Percentiles rank a stretch among this genome's conserved stretches.
phyloP scores from a whole-genome alignment of 2,329 filamentous ascomycete genomes.

The Ceratocystis smalleyi region DNA sequence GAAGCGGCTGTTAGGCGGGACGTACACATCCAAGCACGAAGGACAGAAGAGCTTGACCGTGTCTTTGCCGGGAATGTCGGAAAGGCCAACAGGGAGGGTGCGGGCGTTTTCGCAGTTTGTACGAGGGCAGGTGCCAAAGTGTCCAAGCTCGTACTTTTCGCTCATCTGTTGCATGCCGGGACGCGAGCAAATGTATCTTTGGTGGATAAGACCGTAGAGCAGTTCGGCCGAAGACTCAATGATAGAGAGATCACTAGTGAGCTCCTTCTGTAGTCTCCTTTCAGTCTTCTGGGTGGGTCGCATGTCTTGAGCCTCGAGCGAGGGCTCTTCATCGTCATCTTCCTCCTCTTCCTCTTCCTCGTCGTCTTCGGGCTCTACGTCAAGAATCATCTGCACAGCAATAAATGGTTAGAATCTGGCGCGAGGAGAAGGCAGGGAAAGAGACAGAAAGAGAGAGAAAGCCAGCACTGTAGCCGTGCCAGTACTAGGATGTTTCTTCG shows the following conservation, averaged over 20 bases:
- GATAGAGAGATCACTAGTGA: conserved; percentile 82
- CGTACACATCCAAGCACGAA: conserved; percentile 91
- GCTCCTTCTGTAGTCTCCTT: conserved; percentile 63
- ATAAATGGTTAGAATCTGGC: conserved; percentile 18
- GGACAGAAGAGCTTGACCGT: conserved; percentile 98
- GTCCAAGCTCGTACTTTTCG: conserved; percentile 93
- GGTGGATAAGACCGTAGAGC: conserved; percentile 94
- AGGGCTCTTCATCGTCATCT: conserved; percentile 51
- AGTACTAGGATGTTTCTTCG: not conserved
- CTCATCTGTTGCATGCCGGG: conserved; percentile 98
- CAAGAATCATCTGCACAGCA: conserved; percentile 66
- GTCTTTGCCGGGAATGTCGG: conserved; percentile 88
- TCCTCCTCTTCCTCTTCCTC: conserved; percentile 70
- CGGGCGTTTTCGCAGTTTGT: conserved; percentile 82
- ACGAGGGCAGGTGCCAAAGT: conserved; percentile 91
- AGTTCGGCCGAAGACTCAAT: conserved; percentile 97
- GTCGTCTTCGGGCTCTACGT: conserved; percentile 91
- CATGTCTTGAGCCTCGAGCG: conserved; percentile 45
- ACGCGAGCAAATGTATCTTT: conserved; percentile 92
- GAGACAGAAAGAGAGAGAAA: too few species aligned
- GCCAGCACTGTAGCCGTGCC: too few species aligned
- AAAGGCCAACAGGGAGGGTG: conserved; percentile 82
- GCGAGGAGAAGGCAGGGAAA: not conserved
- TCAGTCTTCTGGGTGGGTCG: conserved; percentile 31
- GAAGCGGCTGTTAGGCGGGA: conserved; percentile 90